Conservation (phyloP, 257 asterid species). For the Penstemon davidsonii region DNA sequence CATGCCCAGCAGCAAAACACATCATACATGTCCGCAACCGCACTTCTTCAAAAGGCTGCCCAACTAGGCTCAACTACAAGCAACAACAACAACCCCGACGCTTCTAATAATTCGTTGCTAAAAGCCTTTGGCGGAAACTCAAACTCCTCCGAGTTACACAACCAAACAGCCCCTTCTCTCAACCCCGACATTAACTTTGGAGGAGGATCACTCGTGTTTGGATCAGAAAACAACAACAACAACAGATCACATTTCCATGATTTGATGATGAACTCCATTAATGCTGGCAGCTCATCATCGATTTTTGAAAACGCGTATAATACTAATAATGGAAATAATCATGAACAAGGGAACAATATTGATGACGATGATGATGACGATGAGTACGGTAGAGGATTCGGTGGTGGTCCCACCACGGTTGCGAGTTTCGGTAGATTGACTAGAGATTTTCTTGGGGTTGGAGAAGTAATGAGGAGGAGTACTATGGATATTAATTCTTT, state of each 20-base stretch:
- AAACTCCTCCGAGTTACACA: conserved; percentile 29
- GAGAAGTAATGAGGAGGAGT: conserved; percentile 63
- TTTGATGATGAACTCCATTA: conserved; percentile 38
- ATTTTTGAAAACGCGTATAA: conserved; percentile 34
- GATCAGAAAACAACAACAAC: conserved; percentile 25
- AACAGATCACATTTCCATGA: conserved; percentile 42
- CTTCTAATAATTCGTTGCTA: conserved; percentile 38
- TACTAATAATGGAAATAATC: conserved; percentile 15
- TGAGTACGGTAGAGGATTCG: conserved; percentile 33
- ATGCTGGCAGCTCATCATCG: conserved; percentile 30
- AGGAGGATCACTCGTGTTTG: conserved; percentile 15
- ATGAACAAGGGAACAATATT: conserved; percentile 25
- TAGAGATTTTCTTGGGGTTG: conserved; percentile 85
- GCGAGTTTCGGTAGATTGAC: conserved; percentile 47
- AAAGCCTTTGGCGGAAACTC: conserved; percentile 40
- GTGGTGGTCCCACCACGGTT: neutral
- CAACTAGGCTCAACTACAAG: conserved; percentile 60
- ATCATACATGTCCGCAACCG: conserved; percentile 77
- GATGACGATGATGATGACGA: conserved; percentile 6
- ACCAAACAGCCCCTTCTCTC: conserved; percentile 24
- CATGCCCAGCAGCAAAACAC: conserved; percentile 29
- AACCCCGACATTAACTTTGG: conserved; percentile 36
- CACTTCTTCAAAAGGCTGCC: conserved; percentile 79
- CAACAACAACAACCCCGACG: conserved; percentile 29
- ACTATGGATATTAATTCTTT: conserved; percentile 41